Base-by-base conservation (phyloP, 169 alveolate genomes). In the Plasmodium inui region DNA sequence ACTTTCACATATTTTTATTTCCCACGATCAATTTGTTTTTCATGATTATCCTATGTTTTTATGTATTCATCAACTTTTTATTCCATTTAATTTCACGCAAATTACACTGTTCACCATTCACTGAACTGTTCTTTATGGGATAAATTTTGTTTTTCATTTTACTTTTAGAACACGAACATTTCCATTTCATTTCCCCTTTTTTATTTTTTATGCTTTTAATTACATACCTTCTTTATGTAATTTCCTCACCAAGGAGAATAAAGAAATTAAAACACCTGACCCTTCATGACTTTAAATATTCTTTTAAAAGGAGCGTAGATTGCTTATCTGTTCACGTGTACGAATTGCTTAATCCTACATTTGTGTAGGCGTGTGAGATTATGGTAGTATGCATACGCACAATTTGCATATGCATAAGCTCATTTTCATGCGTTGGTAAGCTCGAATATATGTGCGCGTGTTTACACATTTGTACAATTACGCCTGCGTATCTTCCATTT, bases 41-140 rank as follows among this genome's bases (percentile, higher is more conserved):
- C 50, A 79, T 37, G 41, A 26, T 30, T 79, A 26, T 10, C 34
- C 19, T 79, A 79, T 53, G 19, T 82, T 82, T 82, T 81, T 81
- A 67, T 67, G 76, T 67, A 8, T 67, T 67, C 76, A 8, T 67
- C 30, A 19, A 67, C 37, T 67, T 26, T 67, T 67, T 28, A 67
- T 10, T 67, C 12, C n/a, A 26, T 67, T 1, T 28, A 81, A 37
- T 53, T 57, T 17, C 44, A 82, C 22, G 32, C 41, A 30, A 30
- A 82, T 32, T 82, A 82, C 89, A 57, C 79, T 82, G 26, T 57
- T 17, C 37, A 57, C 28, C 70, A 57, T 22, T 32, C 32, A 53
- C 89, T 82, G 89, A 82, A 82, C 41, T 57, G 79, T 82, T 30
- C 80, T 53, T 46, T 34, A 53, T 32, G 71, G 67, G 37, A 82